Evolutionary conservation across 139 green algal species (phyloP).

Genomic region (Marvania coccoides): DNA sequence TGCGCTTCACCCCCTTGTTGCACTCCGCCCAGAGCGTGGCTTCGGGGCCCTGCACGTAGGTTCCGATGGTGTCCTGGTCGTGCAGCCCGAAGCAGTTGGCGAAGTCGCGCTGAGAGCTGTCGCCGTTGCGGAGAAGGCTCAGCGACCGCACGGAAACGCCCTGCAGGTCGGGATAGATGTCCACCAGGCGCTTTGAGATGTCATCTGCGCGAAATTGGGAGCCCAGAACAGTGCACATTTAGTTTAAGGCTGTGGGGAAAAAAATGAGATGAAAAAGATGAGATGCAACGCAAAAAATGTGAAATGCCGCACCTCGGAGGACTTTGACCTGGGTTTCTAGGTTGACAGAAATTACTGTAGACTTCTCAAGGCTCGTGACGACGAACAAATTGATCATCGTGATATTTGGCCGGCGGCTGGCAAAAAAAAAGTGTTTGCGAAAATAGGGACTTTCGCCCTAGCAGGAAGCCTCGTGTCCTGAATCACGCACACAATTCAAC

Average conservation of each 20-base stretch:
- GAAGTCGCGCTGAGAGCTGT: not conserved
- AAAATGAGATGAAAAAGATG: no score
- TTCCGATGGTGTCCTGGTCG: not conserved
- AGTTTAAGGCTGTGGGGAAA: no score
- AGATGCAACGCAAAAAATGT: not conserved
- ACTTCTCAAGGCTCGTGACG: constrained; percentile 3
- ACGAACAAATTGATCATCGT: constrained; percentile 5
- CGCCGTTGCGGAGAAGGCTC: not conserved
- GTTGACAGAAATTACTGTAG: not conserved
- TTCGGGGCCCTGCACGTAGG: not conserved
- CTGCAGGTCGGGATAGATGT: not conserved
- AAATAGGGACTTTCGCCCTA: no score
- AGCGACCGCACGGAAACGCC: not conserved
- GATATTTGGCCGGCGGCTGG: no score
- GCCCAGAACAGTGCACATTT: no score
- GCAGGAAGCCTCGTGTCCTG: no score
- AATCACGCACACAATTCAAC: no score
- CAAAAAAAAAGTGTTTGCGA: no score
- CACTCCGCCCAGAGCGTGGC: constrained; percentile 3
- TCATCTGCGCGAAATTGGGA: no score
- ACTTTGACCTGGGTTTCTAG: not conserved
- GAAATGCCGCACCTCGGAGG: not conserved
- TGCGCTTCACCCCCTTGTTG: not conserved
- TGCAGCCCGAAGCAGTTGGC: constrained; percentile 2
- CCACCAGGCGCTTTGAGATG: not conserved